Base-by-base conservation (phyloP, 257 asterid species). In the Scutellaria barbata region DNA sequence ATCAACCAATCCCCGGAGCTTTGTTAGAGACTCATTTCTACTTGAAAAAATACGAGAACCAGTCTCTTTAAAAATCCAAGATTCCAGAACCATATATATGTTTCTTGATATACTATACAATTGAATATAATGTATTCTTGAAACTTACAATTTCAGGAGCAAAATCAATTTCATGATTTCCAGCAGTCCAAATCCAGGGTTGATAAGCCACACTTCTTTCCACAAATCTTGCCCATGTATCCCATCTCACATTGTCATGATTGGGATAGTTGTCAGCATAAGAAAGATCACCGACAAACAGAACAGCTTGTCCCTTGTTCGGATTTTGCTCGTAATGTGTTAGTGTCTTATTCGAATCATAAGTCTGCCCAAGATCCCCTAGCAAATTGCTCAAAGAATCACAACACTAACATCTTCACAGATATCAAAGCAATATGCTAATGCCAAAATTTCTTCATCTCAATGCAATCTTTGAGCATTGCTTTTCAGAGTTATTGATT, bases 341-440 rank as follows among this genome's bases (percentile, higher is more conserved):
- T 42, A 93, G 89, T 2, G 98, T 90, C 0, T 0, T 53, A 81
- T 90, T 89, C 45, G 98, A 93, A 69, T 86, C 96, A 46, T 72
- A 89, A 52, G 79, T 93, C 81, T 93, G 98, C 4, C 97, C 98
- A 66, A 93, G 85, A 81, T 93, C 98, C 71, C 98, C 98, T 88
- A 68, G 66, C 12, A 8, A 63, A 62, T 5, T 58, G 0, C 5
- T 39, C 41, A 14, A n/a, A 14, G 33, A 8, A 59, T 59, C 65
- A 56, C 1, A 14, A 14, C 33, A 20, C 14, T 10, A 22, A 20
- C 6, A 30, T n/a, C 54, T n/a, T n/a, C 54, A 22, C 2, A 22
- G 1, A 20, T 20, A 20, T 20, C 2, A 20, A 20, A 2, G 25
- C 25, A 0, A 20, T 20, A 22, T 48, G 35, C 54, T 11, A 46